Evolutionary conservation across 1,284 basidiomycete genomes (phyloP).

Genomic region (Wallemia ichthyophaga): DNA sequence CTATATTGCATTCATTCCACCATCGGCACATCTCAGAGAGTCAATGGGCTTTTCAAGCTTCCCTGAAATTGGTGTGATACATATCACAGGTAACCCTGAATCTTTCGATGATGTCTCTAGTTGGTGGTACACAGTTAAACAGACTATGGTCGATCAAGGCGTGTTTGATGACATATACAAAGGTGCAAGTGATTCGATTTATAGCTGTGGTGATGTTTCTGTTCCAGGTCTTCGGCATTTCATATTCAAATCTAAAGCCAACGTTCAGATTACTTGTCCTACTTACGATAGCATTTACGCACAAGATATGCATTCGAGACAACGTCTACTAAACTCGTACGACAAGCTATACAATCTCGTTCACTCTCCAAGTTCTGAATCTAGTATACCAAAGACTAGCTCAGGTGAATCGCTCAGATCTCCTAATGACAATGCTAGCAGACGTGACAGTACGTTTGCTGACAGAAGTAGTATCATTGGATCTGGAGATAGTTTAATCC

Average conservation of each 20-base stretch:
- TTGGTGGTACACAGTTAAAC: neutral
- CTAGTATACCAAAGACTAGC: neutral
- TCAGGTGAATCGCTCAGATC: neutral
- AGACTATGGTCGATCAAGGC: neutral
- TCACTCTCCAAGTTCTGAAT: neutral
- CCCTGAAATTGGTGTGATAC: constrained; percentile 1
- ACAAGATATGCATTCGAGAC: neutral
- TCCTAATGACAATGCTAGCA: no score
- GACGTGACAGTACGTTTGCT: no score
- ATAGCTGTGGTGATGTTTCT: constrained; percentile 31
- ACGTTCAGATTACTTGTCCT: constrained; percentile 65
- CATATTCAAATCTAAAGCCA: constrained; percentile 59
- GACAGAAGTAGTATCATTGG: no score
- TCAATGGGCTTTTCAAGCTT: neutral
- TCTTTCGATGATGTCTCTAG: constrained; percentile 2
- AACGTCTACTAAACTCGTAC: constrained; percentile 23
- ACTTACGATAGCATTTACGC: constrained; percentile 33
- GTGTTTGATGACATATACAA: constrained; percentile 7
- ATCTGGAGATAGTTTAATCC: no score
- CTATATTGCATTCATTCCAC: constrained; percentile 40
- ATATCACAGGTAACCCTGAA: constrained; percentile 4
- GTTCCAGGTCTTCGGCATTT: constrained; percentile 78
- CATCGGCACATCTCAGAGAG: neutral
- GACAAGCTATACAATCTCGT: constrained; percentile 14
- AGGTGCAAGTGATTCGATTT: constrained; percentile 20